A percentile compares a stretch with the other conserved stretches of the same genome.
These are phyloP conservation scores for Otatea glauca DNA, from an alignment of 176 grass and related monocot species.

Conservation along the genomic window DNA sequence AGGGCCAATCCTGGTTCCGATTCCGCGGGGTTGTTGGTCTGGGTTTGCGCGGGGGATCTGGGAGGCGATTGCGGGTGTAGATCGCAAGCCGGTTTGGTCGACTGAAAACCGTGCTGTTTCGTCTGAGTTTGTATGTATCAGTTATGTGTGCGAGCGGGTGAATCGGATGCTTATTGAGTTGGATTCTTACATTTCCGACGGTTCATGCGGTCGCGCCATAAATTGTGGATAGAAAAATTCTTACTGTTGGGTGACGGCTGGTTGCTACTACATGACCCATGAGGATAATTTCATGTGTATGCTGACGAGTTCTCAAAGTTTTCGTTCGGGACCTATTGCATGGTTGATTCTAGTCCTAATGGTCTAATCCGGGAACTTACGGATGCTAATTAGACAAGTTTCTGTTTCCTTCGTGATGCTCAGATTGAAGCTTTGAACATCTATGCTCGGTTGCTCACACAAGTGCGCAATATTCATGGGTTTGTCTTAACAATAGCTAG, in stretches of 20 bases:
- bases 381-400: background rate
- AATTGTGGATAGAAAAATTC: background rate
- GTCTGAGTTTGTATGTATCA: background rate
- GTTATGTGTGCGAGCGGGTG: background rate
- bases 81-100: background rate
- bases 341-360: background rate
- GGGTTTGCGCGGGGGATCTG: background rate
- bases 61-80: background rate
- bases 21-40: background rate
- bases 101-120: background rate
- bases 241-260: background rate
- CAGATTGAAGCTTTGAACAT: background rate
- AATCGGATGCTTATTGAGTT: background rate
- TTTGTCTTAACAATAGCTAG: background rate
- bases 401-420: background rate
- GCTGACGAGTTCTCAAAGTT: background rate
- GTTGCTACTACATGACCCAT: background rate
- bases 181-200: background rate
- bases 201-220: background rate
- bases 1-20: background rate
- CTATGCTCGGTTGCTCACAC: background rate
- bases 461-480: background rate
- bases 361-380: background rate
- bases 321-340: background rate
- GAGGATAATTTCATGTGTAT: background rate